phyloP scores from a whole-genome alignment of 225 moss, liverwort and hornwort genomes.

The Bryum argenteum region DNA sequence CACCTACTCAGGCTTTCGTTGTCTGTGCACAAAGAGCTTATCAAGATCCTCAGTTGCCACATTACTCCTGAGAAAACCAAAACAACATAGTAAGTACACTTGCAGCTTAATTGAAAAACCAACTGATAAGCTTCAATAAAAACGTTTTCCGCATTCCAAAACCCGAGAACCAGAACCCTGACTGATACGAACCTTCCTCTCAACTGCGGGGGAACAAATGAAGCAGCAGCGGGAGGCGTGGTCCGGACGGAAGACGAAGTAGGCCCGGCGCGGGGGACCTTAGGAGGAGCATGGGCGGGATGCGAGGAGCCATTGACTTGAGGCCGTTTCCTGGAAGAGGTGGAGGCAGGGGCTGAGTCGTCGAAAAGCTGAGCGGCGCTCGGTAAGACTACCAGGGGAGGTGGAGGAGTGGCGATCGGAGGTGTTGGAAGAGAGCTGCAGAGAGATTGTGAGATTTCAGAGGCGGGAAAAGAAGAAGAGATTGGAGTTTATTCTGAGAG shows the following conservation, averaged over 20 bases:
- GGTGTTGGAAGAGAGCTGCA: slow-evolving; percentile 27
- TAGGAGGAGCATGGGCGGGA: slow-evolving; percentile 52
- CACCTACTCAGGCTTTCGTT: slow-evolving; percentile 54
- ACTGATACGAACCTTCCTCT: slow-evolving; percentile 64
- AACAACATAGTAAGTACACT: not conserved
- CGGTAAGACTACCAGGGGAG: slow-evolving; percentile 32
- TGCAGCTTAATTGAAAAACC: not conserved
- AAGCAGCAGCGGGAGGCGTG: slow-evolving; percentile 48
- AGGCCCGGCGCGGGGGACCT: slow-evolving; percentile 55
- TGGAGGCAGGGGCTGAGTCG: slow-evolving; percentile 19
- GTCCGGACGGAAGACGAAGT: slow-evolving; percentile 46
- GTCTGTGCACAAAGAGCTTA: slow-evolving; percentile 79
- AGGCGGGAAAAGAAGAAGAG: not conserved
- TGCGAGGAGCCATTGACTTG: slow-evolving; percentile 62
- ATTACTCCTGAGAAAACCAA: slow-evolving; percentile 64
- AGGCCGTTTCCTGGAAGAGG: slow-evolving; percentile 56
- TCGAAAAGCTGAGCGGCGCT: slow-evolving; percentile 48
- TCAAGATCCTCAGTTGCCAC: slow-evolving; percentile 93
- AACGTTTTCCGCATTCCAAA: not conserved
- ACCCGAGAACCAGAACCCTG: not conserved
- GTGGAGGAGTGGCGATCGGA: slow-evolving; percentile 20
- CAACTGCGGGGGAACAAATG: slow-evolving; percentile 82
- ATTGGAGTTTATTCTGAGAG: not conserved
- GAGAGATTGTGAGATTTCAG: not conserved
- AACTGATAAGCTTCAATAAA: no score